These are phyloP conservation scores for Pichia thaimueangensis DNA, from an alignment of 805 yeast genomes.

Conservation along the genomic window DNA sequence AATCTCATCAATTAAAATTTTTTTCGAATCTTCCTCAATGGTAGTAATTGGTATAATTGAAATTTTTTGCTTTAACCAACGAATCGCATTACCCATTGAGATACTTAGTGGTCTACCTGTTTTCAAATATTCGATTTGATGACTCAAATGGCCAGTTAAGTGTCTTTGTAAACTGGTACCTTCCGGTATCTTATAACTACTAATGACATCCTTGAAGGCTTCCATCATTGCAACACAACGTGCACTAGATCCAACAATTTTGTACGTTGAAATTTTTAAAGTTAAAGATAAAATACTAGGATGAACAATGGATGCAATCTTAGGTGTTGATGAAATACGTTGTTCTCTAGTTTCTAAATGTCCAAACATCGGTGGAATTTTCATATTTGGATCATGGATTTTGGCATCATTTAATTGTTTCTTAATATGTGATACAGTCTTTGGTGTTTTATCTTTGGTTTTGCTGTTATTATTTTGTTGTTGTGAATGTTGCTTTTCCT, in stretches of 20 bases:
- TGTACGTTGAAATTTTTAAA: slow-evolving; percentile 73
- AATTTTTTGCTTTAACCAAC: slow-evolving; percentile 95
- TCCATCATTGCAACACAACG: slow-evolving; percentile 80
- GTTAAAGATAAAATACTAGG: slow-evolving; percentile 78
- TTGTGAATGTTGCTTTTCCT: slow-evolving; percentile 2
- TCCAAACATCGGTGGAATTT: slow-evolving; percentile 63
- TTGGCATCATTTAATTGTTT: slow-evolving; percentile 49
- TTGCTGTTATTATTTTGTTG: background rate
- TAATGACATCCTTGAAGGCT: slow-evolving; percentile 74
- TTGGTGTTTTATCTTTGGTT: slow-evolving; percentile 26
- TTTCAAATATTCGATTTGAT: slow-evolving; percentile 88
- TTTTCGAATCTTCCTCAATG: slow-evolving; percentile 62
- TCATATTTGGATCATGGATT: slow-evolving; percentile 36
- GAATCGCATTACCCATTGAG: slow-evolving; percentile 95
- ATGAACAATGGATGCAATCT: slow-evolving; percentile 67
- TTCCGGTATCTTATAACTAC: slow-evolving; percentile 76
- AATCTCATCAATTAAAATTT: slow-evolving; percentile 55
- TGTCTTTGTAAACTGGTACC: slow-evolving; percentile 83
- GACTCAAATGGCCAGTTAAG: slow-evolving; percentile 78
- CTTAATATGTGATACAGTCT: slow-evolving; percentile 45
- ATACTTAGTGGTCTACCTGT: slow-evolving; percentile 87
- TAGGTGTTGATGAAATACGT: slow-evolving; percentile 52
- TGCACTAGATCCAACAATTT: slow-evolving; percentile 83
- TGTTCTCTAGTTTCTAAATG: slow-evolving; percentile 79
- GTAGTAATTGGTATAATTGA: slow-evolving; percentile 72